Base-by-base conservation (phyloP, 805 yeast genomes). In the Candida silvatica region DNA sequence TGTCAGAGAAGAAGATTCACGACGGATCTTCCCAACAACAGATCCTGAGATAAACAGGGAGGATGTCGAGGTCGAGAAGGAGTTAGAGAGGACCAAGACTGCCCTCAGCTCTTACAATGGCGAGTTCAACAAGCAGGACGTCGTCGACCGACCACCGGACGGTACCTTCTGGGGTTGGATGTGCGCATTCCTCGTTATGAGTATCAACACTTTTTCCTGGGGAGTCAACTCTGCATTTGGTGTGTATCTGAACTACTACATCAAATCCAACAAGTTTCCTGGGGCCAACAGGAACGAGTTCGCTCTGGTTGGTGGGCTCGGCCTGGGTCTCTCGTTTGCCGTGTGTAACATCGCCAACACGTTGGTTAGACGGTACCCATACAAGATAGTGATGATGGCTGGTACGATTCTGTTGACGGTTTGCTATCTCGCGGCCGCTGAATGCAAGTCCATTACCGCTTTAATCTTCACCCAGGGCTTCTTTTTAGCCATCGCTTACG, bases 271-370 rank as follows among this genome's bases (percentile, higher is more conserved):
- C 38, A 42, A 49, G 28, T 76, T 75, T 37, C 61, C 64, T 0
- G 75, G 69, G 6, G 78, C 78, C 0, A 54, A 66, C 8, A 58
- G 63, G 41, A 66, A 65, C 27, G 74, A 71, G 36, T 77, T 58
- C 50, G 78, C 80, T 3, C 42, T 71, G 27, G 63, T 76, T 40
- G 80, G 80, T 16, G 79, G 81, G 2, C 32, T 74, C 5, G 60
- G 67, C 0, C 58, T 71, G 14, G 67, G 66, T 22, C 54, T 77
- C 36, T 81, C 83, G 16, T 79, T 80, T 49, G 55, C 69, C 42
- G 54, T 74, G 36, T 59, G 84, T 29, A 92, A 94, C 4, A 40
- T 77, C 14, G 67, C 70, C 0, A 59, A 69, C 37, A 44, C 74
- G 1, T 40, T 69, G 5, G 65, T 68, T 45, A 64, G 67, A 40